phyloP scores from a whole-genome alignment of 1,139 yeast genomes.

The Kodamaea alishanica region DNA sequence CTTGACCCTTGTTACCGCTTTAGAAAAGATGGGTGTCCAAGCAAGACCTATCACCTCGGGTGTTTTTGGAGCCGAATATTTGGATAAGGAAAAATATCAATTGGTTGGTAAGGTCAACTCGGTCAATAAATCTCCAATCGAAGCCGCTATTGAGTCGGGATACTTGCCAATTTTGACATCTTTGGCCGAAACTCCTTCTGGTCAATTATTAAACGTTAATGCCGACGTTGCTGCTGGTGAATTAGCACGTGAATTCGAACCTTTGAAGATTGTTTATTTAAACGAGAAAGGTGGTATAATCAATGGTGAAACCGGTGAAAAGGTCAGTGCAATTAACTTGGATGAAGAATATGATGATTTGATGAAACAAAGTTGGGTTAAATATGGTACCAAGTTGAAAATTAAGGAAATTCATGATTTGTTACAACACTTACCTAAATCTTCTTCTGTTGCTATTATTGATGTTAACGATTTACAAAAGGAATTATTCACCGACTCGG shows the following conservation, averaged over 20 bases:
- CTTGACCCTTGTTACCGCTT: conserved; percentile 88
- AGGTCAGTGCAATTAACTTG: conserved; percentile 81
- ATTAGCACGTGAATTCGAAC: conserved; percentile 93
- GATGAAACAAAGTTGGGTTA: conserved; percentile 95
- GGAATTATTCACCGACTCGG: conserved; percentile 96
- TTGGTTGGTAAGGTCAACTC: conserved; percentile 86
- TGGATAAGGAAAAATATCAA: conserved; percentile 86
- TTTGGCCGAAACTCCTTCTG: conserved; percentile 91
- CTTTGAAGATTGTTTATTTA: conserved; percentile 90
- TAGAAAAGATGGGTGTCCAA: conserved; percentile 93
- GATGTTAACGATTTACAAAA: conserved; percentile 93
- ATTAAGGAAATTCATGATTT: conserved; percentile 94
- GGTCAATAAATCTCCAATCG: conserved; percentile 88
- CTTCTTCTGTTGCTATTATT: conserved; percentile 96
- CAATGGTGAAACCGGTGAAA: conserved; percentile 89
- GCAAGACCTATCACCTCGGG: conserved; percentile 99
- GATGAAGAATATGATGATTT: conserved; percentile 94
- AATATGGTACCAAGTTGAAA: conserved; percentile 95
- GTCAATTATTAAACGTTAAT: conserved; percentile 93
- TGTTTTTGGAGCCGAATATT: conserved; percentile 89
- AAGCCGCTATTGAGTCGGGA: conserved; percentile 93
- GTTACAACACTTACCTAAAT: conserved; percentile 89
- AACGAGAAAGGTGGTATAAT: conserved; percentile 97
- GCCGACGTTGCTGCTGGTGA: conserved; percentile 99
- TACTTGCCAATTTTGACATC: conserved; percentile 95